Conservation (phyloP, 352 stramenopile genomes). For the Albugo candida region DNA sequence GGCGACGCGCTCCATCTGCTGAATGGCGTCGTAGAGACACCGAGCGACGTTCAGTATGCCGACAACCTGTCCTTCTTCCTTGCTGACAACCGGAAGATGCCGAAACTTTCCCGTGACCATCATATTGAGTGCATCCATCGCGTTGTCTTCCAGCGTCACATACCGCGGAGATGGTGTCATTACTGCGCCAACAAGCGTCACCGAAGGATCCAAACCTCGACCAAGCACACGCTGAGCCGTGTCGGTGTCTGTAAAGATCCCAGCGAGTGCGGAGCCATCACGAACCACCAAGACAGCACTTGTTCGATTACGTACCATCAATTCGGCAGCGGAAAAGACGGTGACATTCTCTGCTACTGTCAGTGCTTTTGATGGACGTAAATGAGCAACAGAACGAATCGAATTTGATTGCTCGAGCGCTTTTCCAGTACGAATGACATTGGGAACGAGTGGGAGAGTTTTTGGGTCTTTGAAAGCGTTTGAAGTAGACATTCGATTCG, state of each 20-base stretch:
- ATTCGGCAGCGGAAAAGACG: constrained; percentile 72
- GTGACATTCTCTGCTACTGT: constrained; percentile 58
- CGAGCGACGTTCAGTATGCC: constrained; percentile 96
- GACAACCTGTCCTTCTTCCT: constrained; percentile 66
- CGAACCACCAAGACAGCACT: constrained; percentile 85
- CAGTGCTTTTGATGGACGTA: constrained; percentile 77
- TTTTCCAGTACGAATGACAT: too few relatives aligned
- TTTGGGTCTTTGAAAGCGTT: too few relatives aligned
- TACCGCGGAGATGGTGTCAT: constrained; percentile 77
- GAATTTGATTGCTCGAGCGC: background rate
- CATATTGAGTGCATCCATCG: constrained; percentile 60
- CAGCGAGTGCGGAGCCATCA: constrained; percentile 65
- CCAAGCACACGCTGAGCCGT: constrained; percentile 62
- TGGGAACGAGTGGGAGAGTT: too few relatives aligned
- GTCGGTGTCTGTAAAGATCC: constrained; percentile 91
- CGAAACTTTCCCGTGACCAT: constrained; percentile 86
- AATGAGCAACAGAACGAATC: constrained; percentile 37
- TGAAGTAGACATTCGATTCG: too few relatives aligned
- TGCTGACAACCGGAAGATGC: constrained; percentile 89
- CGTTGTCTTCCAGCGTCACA: constrained; percentile 65
- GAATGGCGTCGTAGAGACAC: constrained; percentile 96
- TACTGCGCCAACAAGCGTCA: constrained; percentile 44
- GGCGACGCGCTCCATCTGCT: constrained; percentile 86
- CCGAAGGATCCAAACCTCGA: constrained; percentile 41
- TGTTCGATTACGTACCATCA: constrained; percentile 83